Conservation (phyloP, 371 early-diverging fungal genomes). For the Dichotomocladium elegans region DNA sequence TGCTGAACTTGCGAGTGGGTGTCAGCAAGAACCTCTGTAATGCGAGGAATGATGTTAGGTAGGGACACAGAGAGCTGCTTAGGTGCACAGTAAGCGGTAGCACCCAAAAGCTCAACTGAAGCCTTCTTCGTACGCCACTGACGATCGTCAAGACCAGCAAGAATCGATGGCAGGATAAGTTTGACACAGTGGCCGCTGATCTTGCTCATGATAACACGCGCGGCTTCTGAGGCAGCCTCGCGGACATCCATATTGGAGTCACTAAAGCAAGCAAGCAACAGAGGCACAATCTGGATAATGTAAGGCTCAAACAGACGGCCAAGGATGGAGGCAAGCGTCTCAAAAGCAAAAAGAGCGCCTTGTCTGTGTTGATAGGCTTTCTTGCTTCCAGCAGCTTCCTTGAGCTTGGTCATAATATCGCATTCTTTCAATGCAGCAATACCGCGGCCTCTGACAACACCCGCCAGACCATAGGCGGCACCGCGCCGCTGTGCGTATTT, state of each 20-base stretch:
- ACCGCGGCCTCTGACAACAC: constrained; percentile 91
- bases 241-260: constrained; percentile 87
- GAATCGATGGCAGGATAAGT: constrained; percentile 86
- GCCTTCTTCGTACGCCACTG: constrained; percentile 97
- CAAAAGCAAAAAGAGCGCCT: constrained; percentile 93
- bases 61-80: constrained; percentile 88
- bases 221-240: constrained; percentile 87
- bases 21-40: constrained; percentile 89
- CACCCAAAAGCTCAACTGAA: constrained; percentile 90
- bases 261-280: constrained; percentile 84
- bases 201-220: constrained; percentile 94
- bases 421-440: constrained; percentile 83
- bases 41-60: constrained; percentile 89
- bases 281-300: constrained; percentile 88
- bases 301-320: constrained; percentile 98
- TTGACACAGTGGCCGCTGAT: constrained; percentile 96
- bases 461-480: constrained; percentile 96
- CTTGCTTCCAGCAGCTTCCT: constrained; percentile 80
- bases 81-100: constrained; percentile 97
- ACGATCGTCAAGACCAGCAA: constrained; percentile 83
- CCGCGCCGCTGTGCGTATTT: constrained; percentile 92
- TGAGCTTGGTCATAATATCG: constrained; percentile 76
- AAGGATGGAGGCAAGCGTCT: constrained; percentile 79
- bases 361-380: constrained; percentile 74
- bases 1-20: constrained; percentile 91